These are phyloP conservation scores for Hymenoscyphus repandus DNA, from an alignment of 2,329 filamentous ascomycete genomes.

Conservation along the genomic window DNA sequence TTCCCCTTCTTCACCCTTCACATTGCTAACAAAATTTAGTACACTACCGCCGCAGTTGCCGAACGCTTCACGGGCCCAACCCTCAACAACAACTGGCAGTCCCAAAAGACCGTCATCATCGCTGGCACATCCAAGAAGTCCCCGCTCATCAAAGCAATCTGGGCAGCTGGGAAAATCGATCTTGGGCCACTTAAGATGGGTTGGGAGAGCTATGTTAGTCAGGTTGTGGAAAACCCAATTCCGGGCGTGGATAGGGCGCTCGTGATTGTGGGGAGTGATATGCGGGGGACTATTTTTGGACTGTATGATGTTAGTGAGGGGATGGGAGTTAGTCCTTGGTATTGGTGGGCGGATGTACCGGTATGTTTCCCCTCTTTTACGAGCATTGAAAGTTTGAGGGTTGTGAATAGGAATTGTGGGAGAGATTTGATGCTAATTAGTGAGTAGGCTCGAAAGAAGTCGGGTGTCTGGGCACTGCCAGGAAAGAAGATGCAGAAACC, in stretches of 20 bases:
- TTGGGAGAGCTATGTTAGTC: slow-evolving; percentile 65
- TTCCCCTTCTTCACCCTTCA: not conserved
- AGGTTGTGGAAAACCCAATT: slow-evolving; percentile 52
- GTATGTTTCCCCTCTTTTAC: no score
- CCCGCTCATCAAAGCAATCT: slow-evolving; percentile 52
- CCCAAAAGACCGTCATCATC: slow-evolving; percentile 53
- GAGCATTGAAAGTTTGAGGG: slow-evolving; percentile 34
- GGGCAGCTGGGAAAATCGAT: slow-evolving; percentile 51
- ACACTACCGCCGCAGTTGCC: slow-evolving; percentile 36
- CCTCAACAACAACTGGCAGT: slow-evolving; percentile 26
- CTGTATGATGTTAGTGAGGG: slow-evolving; percentile 68
- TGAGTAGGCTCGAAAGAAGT: not conserved
- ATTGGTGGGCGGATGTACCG: slow-evolving; percentile 52
- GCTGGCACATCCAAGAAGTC: slow-evolving; percentile 64
- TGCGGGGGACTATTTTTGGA: slow-evolving; percentile 62
- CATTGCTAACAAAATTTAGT: slow-evolving; percentile 29
- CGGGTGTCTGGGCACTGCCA: slow-evolving; percentile 1
- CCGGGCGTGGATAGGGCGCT: slow-evolving; percentile 52
- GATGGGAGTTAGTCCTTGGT: slow-evolving; percentile 65
- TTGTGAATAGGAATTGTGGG: slow-evolving; percentile 40
- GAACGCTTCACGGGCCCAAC: slow-evolving; percentile 41
- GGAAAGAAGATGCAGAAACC: slow-evolving; percentile 42
- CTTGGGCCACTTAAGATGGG: slow-evolving; percentile 51
- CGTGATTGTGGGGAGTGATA: slow-evolving; percentile 63
- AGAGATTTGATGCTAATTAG: not conserved